Evolutionary conservation across 1,284 basidiomycete genomes (phyloP), one percentile per base, ranked within the genome.

Genomic region (Sphagnurus paluster): DNA sequence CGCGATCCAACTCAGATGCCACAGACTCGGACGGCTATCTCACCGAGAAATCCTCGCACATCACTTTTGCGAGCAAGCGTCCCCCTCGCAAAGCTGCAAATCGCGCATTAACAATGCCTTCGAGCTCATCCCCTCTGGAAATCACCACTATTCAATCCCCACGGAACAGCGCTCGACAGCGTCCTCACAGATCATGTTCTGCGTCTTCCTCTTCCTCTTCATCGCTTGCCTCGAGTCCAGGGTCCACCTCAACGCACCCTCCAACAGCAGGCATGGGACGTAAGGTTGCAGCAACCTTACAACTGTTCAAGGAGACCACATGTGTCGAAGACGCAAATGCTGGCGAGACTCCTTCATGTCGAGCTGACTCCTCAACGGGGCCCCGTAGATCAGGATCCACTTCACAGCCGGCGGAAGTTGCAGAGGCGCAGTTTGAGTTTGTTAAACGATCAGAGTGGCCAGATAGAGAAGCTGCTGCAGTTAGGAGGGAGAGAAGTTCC

Each of bases 371-470:
- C 14, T 54, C 62, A 9, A 26, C 33, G n/a, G 54, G 59, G 11
- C 62, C 57, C 29, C 72, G 74, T 48, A 69, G 74, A 49, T 62
- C 68, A 17, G 70, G 71, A 17, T 69, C 77, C 3, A 75, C 74
- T 16, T 65, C 70, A 33, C 67, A 76, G 23, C 63, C 64, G 14
- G 69, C 75, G 14, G 75, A 79, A 52, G 78, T 84, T 42, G 76
- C 79, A 41, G 75, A 84, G 53, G 75, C 84, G 11, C 76, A 82
- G 58, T 88, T 83, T 60, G 78, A 89, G 69, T 89, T 90, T 58
- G 84, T 90, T 39, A 88, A 87, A 58, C 79, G 87, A 42, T 82
- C 87, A 11, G 87, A 87, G 56, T 90, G 87, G 87, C 84, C 84
- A 2, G 86, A 87, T 62, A 79, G 84, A 33, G 86, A 87, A 65